Evolutionary conservation across 495 filamentous ascomycete genomes (phyloP).

Genomic region (Aspergillus sparsus): DNA sequence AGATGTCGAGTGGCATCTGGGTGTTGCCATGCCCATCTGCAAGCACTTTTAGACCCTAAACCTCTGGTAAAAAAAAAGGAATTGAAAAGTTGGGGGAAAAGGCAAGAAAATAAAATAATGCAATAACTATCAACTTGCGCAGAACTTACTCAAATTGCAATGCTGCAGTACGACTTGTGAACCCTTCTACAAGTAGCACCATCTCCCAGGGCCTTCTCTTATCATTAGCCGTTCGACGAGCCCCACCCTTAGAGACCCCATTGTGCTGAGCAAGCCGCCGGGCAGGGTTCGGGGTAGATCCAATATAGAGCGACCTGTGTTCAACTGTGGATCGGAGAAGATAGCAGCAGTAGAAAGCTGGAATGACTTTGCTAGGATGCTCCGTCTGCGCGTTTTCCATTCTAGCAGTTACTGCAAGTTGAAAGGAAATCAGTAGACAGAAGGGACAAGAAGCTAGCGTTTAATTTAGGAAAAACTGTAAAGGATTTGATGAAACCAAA

Average conservation of each 20-base stretch:
- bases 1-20: constrained; percentile 75
- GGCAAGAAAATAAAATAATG: constrained; percentile 11
- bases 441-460: no score
- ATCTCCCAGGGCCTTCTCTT: constrained; percentile 90
- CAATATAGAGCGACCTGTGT: constrained; percentile 72
- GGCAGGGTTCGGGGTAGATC: constrained; percentile 83
- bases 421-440: no score
- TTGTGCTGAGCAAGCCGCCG: constrained; percentile 89
- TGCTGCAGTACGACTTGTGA: constrained; percentile 81
- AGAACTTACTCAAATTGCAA: constrained; percentile 87
- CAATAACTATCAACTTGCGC: no score
- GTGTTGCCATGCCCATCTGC: constrained; percentile 92
- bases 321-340: constrained; percentile 78
- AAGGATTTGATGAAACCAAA: no score
- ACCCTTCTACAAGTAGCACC: constrained; percentile 82
- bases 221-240: constrained; percentile 66
- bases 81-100: neutral
- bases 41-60: neutral
- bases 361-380: constrained; percentile 51
- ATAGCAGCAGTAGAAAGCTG: constrained; percentile 79
- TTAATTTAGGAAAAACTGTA: no score
- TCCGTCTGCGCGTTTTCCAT: constrained; percentile 24
- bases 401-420: neutral
- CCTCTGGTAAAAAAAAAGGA: neutral
- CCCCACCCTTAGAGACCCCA: constrained; percentile 75